Base-by-base conservation (phyloP, 2,329 filamentous ascomycete species). In the Clonostachys sp. region DNA sequence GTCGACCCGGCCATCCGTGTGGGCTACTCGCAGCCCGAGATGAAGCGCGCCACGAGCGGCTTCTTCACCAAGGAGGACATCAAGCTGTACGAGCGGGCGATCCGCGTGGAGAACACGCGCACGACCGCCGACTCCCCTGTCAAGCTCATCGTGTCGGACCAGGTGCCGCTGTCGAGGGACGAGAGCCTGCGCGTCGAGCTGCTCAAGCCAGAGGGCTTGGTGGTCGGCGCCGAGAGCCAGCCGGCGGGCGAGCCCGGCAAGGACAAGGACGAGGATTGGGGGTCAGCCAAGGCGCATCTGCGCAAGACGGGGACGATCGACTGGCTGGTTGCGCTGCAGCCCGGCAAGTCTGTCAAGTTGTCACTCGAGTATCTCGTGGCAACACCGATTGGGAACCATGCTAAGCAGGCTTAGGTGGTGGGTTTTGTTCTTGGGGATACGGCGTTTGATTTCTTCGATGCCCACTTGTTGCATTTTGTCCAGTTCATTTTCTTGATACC, bases 141-240 rank as follows among this genome's bases (percentile, higher is more conserved):
- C 13, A 68, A 68, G 2, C 39, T 85, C 3, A 63, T 75, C 2
- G 74, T 84, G 24, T 58, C 80, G 4, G 82, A 86, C 51, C 81
- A 85, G 61, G 66, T 84, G 3, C 82, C 81, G 4, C 67, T 84
- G n/a, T 80, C 74, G 18, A 74, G 84, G 58, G 80, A 84, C 46
- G 80, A 83, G 57, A 66, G 72, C 39, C 63, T 85, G 6, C 66
- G 68, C 5, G 71, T 85, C 9, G 72, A 75, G 2, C 57, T 84
- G 34, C 52, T 72, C 14, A 59, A 63, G 16, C 81, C 82, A 1
- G 61, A 61, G 5, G 78, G 77, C 0, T 52, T 85, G 40, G 55
- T 55, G 1, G 51, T 61, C 4, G 69, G 66, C 1, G 72, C 72
- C 2, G 55, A 66, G 2, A 49, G 56, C 2, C 64, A 77, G 4